Evolutionary conservation across 169 alveolate genomes (phyloP).

Genomic region (Prorocentrum cordatum): DNA sequence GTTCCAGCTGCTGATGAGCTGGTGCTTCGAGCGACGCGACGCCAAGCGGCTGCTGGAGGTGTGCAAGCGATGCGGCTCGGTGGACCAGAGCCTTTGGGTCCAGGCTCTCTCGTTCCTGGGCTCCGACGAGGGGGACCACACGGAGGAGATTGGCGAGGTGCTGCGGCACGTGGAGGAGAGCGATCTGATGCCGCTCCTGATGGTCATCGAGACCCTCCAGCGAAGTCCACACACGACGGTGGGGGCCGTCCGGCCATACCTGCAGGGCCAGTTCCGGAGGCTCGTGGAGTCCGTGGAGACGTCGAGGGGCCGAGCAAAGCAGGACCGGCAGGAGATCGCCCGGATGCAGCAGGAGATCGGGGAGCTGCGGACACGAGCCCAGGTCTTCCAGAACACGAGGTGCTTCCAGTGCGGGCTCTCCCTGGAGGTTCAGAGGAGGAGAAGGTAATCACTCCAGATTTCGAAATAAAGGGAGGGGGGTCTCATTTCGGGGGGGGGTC

Average conservation of each 20-base stretch:
- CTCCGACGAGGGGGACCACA: constrained; percentile 32
- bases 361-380: constrained; percentile 31
- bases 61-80: constrained; percentile 52
- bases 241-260: constrained; percentile 42
- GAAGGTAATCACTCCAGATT: not conserved
- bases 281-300: constrained; percentile 7
- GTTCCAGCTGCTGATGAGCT: constrained; percentile 51
- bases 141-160: constrained; percentile 12
- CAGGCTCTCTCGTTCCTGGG: constrained; percentile 42
- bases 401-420: constrained; percentile 50
- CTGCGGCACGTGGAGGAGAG: constrained; percentile 60
- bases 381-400: constrained; percentile 13
- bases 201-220: constrained; percentile 41
- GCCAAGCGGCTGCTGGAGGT: constrained; percentile 44
- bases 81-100: constrained; percentile 53
- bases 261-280: constrained; percentile 45
- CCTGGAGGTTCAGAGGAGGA: too few species aligned
- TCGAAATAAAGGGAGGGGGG: not conserved
- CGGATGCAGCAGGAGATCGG: constrained; percentile 61
- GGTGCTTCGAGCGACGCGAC: constrained; percentile 63
- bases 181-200: constrained; percentile 42
- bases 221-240: not conserved
- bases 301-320: constrained; percentile 1
- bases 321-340: constrained; percentile 56
- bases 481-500: not conserved